phyloP scores from a whole-genome alignment of 1,284 basidiomycete species.

The Pseudozyma hubeiensis region DNA sequence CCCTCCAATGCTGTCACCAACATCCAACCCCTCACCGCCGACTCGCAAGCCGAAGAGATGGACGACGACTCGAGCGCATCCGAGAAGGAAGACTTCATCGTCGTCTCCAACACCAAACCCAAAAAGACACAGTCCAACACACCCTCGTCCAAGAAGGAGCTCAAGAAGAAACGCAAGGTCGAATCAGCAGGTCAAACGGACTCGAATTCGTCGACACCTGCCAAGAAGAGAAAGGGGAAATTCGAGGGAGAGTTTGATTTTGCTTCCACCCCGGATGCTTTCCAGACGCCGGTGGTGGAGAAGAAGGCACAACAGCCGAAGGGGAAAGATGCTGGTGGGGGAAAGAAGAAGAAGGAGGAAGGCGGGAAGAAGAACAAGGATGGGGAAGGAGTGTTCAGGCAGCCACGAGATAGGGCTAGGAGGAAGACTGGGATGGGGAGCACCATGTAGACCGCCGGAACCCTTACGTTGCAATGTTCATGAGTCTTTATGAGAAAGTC shows the following conservation, averaged over 20 bases:
- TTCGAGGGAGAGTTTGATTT: slow-evolving; percentile 40
- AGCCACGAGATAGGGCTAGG: slow-evolving; percentile 37
- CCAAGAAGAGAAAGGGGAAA: slow-evolving; percentile 30
- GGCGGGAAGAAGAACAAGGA: not conserved
- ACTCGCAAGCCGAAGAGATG: not conserved
- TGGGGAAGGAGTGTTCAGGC: slow-evolving; percentile 23
- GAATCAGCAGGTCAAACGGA: slow-evolving; percentile 2
- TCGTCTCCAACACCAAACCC: slow-evolving; percentile 25
- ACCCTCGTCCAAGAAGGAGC: slow-evolving; percentile 19
- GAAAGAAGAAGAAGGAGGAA: slow-evolving; percentile 7
- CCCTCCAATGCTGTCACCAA: not conserved
- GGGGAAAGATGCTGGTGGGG: not conserved
- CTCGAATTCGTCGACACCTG: not conserved
- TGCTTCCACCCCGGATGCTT: slow-evolving; percentile 16
- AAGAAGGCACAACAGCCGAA: slow-evolving; percentile 1
- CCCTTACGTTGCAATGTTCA: too few species aligned
- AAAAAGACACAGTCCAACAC: not conserved
- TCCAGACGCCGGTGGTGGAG: slow-evolving; percentile 4
- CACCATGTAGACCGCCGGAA: slow-evolving; percentile 18
- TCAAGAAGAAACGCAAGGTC: slow-evolving; percentile 43
- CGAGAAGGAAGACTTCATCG: slow-evolving; percentile 37
- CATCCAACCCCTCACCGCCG: not conserved
- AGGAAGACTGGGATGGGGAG: slow-evolving; percentile 34
- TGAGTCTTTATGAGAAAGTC: too few species aligned
- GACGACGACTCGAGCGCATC: not conserved